Conservation (phyloP, 495 filamentous ascomycete genomes). For the Neurospora africana region DNA sequence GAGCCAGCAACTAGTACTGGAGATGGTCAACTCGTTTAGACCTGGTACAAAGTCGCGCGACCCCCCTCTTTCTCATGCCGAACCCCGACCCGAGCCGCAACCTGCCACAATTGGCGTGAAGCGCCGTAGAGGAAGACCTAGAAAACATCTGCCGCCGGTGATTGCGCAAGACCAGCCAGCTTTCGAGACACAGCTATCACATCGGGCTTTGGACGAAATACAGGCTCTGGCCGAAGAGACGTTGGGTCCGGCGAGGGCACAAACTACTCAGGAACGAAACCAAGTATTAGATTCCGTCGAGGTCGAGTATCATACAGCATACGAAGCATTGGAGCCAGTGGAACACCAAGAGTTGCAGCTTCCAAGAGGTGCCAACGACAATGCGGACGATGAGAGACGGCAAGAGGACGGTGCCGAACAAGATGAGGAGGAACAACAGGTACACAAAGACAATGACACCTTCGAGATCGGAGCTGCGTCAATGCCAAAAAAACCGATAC, state of each 20-base stretch:
- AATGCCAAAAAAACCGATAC: background rate
- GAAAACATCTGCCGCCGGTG: background rate
- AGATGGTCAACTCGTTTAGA: background rate
- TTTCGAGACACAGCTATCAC: background rate
- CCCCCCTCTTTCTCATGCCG: background rate
- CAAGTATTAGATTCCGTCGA: background rate
- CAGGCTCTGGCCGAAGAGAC: background rate
- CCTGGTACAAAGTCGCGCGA: background rate
- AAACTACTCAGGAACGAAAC: background rate
- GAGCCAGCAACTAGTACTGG: background rate
- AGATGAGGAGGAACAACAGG: background rate
- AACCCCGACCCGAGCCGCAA: background rate
- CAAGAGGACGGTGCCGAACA: background rate
- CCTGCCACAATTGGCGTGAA: background rate
- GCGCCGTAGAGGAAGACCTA: background rate
- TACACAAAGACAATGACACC: background rate
- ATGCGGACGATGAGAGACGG: background rate
- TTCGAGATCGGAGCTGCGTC: background rate
- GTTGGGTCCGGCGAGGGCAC: background rate
- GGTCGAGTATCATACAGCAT: background rate
- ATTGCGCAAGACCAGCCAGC: background rate
- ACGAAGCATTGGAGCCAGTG: background rate
- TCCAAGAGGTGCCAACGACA: background rate
- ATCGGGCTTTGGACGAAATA: background rate
- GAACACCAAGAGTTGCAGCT: background rate